Base-by-base conservation (phyloP, 2,329 filamentous ascomycete genomes). In the Hypoxylon sp. region DNA sequence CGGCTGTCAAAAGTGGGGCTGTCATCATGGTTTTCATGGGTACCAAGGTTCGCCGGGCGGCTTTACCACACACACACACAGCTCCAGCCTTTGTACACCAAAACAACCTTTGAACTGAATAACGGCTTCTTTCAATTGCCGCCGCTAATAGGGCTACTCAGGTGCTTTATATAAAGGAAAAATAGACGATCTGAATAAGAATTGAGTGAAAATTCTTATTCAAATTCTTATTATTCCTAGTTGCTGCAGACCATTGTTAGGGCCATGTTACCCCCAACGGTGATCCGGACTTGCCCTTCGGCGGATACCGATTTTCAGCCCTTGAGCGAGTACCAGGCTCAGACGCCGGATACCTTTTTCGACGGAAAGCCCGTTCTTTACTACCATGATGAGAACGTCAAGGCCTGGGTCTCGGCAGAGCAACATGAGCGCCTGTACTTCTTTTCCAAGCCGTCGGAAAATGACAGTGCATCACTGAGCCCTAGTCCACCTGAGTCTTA, bases 281-380 rank as follows among this genome's bases (percentile, higher is more conserved):
- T 87, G 0, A 87, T 92, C 50, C 84, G 84, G 53, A 81, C 81
- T 2, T 82, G 88, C 29, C 91, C 91, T 4, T 81, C 84, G 14
- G 75, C 84, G 13, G 83, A 83, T 53, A 66, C 73, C 37, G 87
- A 90, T 76, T 94, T 89, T 80, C 89, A 86, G 35, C 82, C 87
- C 3, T 85, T 94, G 50, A 82, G 85, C 64, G 89, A 93, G 67
- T 92, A 94, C 77, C 88, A 93, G 78, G 84, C 89, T 57, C 88
- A 90, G 75, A 95, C 92, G 1, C 92, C 92, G 0, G 83, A 85
- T 64, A 91, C 87, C 46, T 95, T 94, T 81, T 91, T 90, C 74
- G 87, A 86, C 73, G 88, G 87, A 29, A 92, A 91, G 75, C 89
- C 92, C 1, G 86, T 94, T 47, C 85, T 94, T 3, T 88, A 94